Evolutionary conservation across 768 basidiomycete genomes (phyloP).

Genomic region (Sistotremastrum suecicum): DNA sequence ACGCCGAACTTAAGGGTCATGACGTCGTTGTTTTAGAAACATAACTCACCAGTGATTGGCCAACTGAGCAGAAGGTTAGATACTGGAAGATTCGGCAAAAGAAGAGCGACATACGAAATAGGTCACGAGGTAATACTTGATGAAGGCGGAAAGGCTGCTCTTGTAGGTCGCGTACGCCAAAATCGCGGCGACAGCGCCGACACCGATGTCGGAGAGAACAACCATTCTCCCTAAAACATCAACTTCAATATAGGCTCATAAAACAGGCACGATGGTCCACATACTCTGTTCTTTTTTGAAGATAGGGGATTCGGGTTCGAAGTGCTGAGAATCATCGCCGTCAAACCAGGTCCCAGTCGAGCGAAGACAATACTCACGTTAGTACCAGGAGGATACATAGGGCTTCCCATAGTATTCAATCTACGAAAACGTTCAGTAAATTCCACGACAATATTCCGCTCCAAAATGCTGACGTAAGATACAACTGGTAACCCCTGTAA

Average conservation of each 20-base stretch:
- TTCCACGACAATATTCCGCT: too few species aligned
- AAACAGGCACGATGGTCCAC: neutral
- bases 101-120: conserved; percentile 6
- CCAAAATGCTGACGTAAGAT: conserved; percentile 9
- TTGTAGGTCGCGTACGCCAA: conserved; percentile 5
- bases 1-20: neutral
- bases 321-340: conserved; percentile 5
- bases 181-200: conserved; percentile 12
- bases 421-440: conserved; percentile 6
- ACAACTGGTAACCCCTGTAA: conserved; percentile 14
- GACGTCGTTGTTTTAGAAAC: neutral
- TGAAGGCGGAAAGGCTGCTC: conserved; percentile 12
- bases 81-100: too few species aligned
- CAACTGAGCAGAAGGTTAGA: neutral
- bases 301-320: conserved; percentile 14
- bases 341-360: too few species aligned
- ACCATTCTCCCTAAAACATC: conserved; percentile 11
- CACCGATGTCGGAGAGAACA: conserved; percentile 14
- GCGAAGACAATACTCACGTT: conserved; percentile 3
- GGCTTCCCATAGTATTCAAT: conserved; percentile 15
- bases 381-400: conserved; percentile 16
- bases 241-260: neutral
- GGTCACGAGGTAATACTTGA: conserved; percentile 15
- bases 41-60: conserved; percentile 18
- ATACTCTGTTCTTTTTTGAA: conserved; percentile 3